Percentiles rank a stretch among this genome's conserved stretches.
These are phyloP conservation scores for Crithidia bombi DNA, from an alignment of 208 protist species.

Conservation along the genomic window DNA sequence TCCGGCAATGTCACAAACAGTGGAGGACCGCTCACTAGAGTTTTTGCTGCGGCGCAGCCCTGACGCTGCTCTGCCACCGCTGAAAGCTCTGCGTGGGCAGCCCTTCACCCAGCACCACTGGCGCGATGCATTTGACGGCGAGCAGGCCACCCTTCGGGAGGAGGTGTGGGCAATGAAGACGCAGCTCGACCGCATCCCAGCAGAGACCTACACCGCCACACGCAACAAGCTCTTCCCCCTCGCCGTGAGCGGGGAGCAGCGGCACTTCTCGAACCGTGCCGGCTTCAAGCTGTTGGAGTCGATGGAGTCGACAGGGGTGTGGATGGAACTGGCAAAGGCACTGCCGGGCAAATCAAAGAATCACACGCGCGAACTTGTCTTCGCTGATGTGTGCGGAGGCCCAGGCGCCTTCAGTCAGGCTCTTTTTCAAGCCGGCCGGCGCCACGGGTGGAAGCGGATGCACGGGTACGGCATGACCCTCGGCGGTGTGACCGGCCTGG, in stretches of 20 bases:
- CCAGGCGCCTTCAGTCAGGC: constrained; percentile 90
- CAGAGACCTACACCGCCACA: constrained; percentile 42
- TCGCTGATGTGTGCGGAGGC: constrained; percentile 91
- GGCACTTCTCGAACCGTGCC: constrained; percentile 83
- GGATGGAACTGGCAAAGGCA: constrained; percentile 50
- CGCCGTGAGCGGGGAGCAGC: constrained; percentile 38
- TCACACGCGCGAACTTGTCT: constrained; percentile 43
- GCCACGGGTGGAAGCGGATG: constrained; percentile 42
- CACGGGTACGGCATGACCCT: constrained; percentile 91
- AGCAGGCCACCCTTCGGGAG: constrained; percentile 46
- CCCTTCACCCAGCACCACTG: constrained; percentile 54
- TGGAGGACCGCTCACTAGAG: constrained; percentile 72
- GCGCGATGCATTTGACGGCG: constrained; percentile 77
- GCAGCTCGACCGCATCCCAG: constrained; percentile 55
- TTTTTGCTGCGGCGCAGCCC: constrained; percentile 61
- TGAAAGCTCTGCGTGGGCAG: constrained; percentile 33
- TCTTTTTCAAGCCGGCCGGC: constrained; percentile 49
- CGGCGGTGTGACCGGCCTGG: constrained; percentile 52
- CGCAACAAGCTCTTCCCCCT: constrained; percentile 80
- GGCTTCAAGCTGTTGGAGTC: constrained; percentile 91
- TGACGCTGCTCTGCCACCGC: constrained; percentile 32
- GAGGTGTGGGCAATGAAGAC: constrained; percentile 68
- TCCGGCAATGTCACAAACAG: constrained; percentile 25
- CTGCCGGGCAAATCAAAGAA: constrained; percentile 26
- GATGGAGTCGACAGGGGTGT: constrained; percentile 79